Percentiles rank a stretch among this genome's conserved stretches.
Conservation (phyloP, 1,139 yeast genomes). For the Hyphopichia khmerensis region DNA sequence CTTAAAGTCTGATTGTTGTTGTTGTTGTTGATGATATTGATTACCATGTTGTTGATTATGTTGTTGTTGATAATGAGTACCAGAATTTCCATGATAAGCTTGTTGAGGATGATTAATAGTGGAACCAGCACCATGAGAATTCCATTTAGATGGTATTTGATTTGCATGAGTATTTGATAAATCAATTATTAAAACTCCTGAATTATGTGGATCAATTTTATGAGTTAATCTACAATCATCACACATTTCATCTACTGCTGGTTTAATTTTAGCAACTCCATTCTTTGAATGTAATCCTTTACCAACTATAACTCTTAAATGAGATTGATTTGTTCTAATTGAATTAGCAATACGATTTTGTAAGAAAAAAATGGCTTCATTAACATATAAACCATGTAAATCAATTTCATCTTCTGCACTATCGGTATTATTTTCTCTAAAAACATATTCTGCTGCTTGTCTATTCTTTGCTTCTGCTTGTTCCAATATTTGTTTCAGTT, state of each 20-base stretch:
- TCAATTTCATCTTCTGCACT: constrained; percentile 85
- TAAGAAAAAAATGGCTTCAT: constrained; percentile 80
- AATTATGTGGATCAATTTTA: constrained; percentile 64
- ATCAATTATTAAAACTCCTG: constrained; percentile 79
- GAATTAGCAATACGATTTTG: constrained; percentile 73
- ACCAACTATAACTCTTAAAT: constrained; percentile 79
- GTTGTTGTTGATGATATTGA: constrained; percentile 20
- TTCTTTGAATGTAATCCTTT: constrained; percentile 83
- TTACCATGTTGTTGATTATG: constrained; percentile 13
- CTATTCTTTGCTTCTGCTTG: constrained; percentile 70
- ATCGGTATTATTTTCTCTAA: constrained; percentile 83
- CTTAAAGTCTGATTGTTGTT: constrained; percentile 23
- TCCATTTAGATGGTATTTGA: constrained; percentile 54
- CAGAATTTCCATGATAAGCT: constrained; percentile 26
- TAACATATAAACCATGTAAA: constrained; percentile 86
- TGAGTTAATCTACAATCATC: constrained; percentile 59
- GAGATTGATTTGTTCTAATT: constrained; percentile 55
- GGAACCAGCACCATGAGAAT: constrained; percentile 6
- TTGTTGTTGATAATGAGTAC: constrained; percentile 28
- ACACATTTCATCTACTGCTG: constrained; percentile 83
- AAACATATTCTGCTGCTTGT: constrained; percentile 89
- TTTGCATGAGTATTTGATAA: constrained; percentile 42
- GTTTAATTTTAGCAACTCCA: constrained; percentile 85
- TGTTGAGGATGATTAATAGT: constrained; percentile 25
- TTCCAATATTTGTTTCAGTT: constrained; percentile 57